Base-by-base conservation (phyloP, 108 stramenopile genomes). In the Discostella stelligeroides region DNA sequence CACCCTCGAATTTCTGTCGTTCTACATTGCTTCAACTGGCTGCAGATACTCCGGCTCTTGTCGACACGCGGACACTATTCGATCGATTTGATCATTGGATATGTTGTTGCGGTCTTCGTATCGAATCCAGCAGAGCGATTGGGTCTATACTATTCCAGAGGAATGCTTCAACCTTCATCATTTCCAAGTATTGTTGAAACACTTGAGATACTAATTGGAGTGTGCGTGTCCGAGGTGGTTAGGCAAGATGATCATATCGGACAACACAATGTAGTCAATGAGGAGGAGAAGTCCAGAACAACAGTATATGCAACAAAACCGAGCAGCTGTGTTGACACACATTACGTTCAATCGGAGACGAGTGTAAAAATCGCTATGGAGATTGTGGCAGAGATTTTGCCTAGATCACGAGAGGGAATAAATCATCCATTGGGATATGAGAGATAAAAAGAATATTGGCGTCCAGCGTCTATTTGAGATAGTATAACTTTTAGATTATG, bases 51-150 rank as follows among this genome's bases (percentile, higher is more conserved):
- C 12, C 47, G 84, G 18, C 38, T 85, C 1, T 55, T 85, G 21
- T 78, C 84, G 7, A 85, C 84, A 1, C 59, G 84, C 11, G 84
- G 84, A 41, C 84, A 85, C 57, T 85, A 85, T 39, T 82, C 82
- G 1, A 85, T 85, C 25, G 84, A 85, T 66, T 51, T 85, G 23
- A 72, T 85, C 9, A 80, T 85, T 30, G 84, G 77, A 11, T 85
- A 75, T 45, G 60, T 79, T 28, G 66, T 85, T 27, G 84, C 84
- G 6, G 61, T 70, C 0, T 66, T 64, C 34, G 72, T 85, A 43
- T 66, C 70, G 4, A 72, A 46, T 53, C 66, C 77, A 9, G 84
- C 80, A 8, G 83, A 58, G 24, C 42, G 76, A 9, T 25, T 84
- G 8, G 80, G 83, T 1, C 12, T 51, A 30, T 63, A 62, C 29